phyloP scores from a whole-genome alignment of 305 asterid species.

The Fraxinus baroniana region DNA sequence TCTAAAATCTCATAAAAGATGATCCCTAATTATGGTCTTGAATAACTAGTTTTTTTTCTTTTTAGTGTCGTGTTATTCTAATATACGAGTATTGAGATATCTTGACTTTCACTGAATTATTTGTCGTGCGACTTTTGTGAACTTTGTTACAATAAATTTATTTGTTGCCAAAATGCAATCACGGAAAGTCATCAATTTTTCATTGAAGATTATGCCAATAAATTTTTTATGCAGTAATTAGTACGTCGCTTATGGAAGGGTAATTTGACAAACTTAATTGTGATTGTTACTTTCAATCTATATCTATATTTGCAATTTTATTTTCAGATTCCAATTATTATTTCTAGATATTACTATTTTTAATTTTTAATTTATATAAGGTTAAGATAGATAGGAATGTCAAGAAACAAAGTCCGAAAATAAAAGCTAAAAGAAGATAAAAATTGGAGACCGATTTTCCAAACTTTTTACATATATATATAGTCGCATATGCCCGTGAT shows the following conservation, averaged over 20 bases:
- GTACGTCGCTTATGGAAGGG: no score
- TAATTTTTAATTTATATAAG: not conserved
- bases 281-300: no score
- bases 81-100: not conserved
- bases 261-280: no score
- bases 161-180: not conserved
- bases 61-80: no score
- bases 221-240: no score
- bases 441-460: not conserved
- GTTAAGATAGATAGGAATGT: not conserved
- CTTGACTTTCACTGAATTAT: not conserved
- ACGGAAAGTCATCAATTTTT: no score
- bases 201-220: no score
- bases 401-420: not conserved
- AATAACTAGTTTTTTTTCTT: no score
- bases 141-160: not conserved
- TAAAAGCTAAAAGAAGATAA: not conserved
- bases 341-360: not conserved
- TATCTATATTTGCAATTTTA: no score
- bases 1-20: no score
- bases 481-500: not conserved
- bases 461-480: no score
- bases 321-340: no score
- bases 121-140: not conserved
- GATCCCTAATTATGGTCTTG: not conserved